Percentiles rank a stretch among this genome's conserved stretches.
phyloP scores from a whole-genome alignment of 2,329 filamentous ascomycete species.

The Elsinoe fawcettii region DNA sequence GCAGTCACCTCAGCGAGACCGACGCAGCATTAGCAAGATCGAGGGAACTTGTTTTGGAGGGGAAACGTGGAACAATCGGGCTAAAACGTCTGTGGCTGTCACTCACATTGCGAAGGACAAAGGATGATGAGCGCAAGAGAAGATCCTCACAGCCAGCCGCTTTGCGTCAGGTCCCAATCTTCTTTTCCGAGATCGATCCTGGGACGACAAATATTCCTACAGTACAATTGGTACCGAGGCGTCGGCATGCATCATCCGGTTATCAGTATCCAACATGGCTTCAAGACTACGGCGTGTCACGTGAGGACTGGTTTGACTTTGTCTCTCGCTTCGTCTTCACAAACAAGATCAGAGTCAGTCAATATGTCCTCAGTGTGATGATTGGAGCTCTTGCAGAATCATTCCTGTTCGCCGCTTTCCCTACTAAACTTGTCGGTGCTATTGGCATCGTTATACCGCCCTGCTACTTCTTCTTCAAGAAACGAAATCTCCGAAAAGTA shows the following conservation, averaged over 20 bases:
- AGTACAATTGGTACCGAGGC: constrained; percentile 10
- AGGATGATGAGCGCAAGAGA: background rate
- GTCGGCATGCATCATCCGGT: constrained; percentile 15
- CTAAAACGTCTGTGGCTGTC: background rate
- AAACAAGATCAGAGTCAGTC: background rate
- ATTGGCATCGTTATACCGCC: background rate
- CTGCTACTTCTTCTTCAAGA: constrained; percentile 4
- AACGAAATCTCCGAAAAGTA: background rate
- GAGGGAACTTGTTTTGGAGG: background rate
- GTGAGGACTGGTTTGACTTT: constrained; percentile 13
- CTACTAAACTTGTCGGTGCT: background rate
- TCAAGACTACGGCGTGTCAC: constrained; percentile 11
- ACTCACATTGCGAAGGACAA: background rate
- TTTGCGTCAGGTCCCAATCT: background rate
- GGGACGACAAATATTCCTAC: background rate
- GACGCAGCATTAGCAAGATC: background rate
- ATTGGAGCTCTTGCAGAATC: background rate
- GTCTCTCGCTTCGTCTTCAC: constrained; percentile 4
- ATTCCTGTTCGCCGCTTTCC: constrained; percentile 1
- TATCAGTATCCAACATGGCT: constrained; percentile 15
- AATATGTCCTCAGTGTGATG: background rate
- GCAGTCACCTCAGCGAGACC: background rate
- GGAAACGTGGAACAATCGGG: background rate
- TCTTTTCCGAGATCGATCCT: background rate
- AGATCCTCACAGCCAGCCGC: background rate